Conservation (phyloP, 768 basidiomycete species). For the Naganishia vishniacii region DNA sequence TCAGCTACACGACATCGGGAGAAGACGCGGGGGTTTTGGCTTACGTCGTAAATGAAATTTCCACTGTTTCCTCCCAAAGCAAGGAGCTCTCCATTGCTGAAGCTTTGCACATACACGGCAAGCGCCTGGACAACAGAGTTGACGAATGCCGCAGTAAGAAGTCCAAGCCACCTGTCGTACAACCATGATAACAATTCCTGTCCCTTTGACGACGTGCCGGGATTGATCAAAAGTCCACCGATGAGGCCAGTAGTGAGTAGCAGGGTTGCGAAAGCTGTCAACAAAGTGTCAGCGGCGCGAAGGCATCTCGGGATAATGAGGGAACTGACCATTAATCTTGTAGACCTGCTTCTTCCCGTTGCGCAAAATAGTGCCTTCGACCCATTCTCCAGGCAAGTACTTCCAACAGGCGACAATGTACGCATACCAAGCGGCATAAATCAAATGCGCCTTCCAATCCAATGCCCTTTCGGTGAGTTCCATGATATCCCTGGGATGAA, state of each 20-base stretch:
- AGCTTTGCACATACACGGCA: conserved; percentile 67
- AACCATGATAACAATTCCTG: conserved; percentile 77
- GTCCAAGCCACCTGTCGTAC: conserved; percentile 85
- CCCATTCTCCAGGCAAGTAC: conserved; percentile 66
- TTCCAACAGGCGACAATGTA: conserved; percentile 78
- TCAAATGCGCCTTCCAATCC: conserved; percentile 69
- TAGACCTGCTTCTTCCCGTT: conserved; percentile 73
- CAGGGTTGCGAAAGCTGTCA: conserved; percentile 61
- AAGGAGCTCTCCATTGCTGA: conserved; percentile 63
- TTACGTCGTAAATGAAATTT: conserved; percentile 80
- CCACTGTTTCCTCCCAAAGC: conserved; percentile 90
- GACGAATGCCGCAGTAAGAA: conserved; percentile 71
- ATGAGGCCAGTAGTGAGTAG: conserved; percentile 72
- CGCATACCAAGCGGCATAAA: conserved; percentile 86
- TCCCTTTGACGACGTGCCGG: conserved; percentile 53
- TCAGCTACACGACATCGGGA: neutral
- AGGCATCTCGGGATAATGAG: neutral
- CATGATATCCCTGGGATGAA: conserved; percentile 21
- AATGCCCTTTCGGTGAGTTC: conserved; percentile 58
- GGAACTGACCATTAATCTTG: conserved; percentile 81
- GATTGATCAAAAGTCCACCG: conserved; percentile 62
- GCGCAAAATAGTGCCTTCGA: conserved; percentile 66
- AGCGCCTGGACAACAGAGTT: conserved; percentile 73
- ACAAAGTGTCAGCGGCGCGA: neutral
- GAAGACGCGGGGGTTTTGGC: conserved; percentile 44